A percentile compares a stretch with the other conserved stretches of the same genome.
These are phyloP conservation scores for Creolimax fragrantissima DNA, from an alignment of 78 protist genomes.

Conservation along the genomic window DNA sequence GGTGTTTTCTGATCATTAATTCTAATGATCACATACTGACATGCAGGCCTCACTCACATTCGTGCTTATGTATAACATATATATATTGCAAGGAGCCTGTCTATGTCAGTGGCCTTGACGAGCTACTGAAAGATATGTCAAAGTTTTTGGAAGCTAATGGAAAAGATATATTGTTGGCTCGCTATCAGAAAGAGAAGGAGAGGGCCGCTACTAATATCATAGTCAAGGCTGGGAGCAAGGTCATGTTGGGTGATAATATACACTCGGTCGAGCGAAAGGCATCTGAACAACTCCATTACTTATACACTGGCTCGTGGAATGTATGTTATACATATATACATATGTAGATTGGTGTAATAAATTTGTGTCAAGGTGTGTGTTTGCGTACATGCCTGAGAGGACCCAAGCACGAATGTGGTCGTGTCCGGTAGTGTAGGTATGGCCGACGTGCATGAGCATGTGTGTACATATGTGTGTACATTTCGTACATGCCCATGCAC, in stretches of 20 bases:
- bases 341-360: background rate
- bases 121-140: background rate
- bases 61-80: too few relatives aligned
- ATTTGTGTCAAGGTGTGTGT: background rate
- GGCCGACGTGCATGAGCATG: background rate
- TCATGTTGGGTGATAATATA: background rate
- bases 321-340: background rate
- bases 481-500: background rate
- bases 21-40: too few relatives aligned
- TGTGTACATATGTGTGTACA: background rate
- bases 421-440: background rate
- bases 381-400: too few relatives aligned
- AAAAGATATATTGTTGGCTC: background rate
- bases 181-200: background rate
- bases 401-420: too few relatives aligned
- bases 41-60: too few relatives aligned
- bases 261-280: background rate
- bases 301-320: background rate
- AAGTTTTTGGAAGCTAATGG: background rate
- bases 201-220: background rate
- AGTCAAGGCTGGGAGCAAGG: background rate
- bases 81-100: too few relatives aligned
- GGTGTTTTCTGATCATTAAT: too few relatives aligned
- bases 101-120: background rate
- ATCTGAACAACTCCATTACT: background rate